phyloP scores from a whole-genome alignment of 1,284 basidiomycete genomes.

The Irpex lacteus region DNA sequence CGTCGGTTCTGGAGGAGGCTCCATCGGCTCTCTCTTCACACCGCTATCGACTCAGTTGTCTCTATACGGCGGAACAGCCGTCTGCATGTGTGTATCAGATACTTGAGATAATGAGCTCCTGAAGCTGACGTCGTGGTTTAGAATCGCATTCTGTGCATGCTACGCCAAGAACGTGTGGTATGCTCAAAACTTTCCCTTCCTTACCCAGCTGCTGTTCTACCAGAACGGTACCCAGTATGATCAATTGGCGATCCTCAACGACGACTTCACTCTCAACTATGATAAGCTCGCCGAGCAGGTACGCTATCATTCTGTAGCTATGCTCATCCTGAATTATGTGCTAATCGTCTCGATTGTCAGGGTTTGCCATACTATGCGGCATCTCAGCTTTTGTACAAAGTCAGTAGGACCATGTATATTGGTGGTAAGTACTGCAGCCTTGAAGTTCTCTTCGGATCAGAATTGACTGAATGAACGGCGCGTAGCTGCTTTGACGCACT shows the following conservation, averaged over 20 bases:
- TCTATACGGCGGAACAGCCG: constrained; percentile 26
- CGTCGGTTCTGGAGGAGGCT: constrained; percentile 33
- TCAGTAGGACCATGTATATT: constrained; percentile 21
- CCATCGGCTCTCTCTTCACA: constrained; percentile 18
- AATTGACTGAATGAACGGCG: background rate
- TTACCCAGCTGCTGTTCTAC: constrained; percentile 40
- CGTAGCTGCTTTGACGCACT: constrained; percentile 31
- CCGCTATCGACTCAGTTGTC: constrained; percentile 23
- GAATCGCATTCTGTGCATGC: constrained; percentile 18
- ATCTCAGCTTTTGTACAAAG: constrained; percentile 19
- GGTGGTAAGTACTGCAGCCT: constrained; percentile 9
- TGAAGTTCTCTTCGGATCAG: background rate
- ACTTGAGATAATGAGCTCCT: background rate
- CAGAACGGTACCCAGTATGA: constrained; percentile 37
- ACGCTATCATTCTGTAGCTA: background rate
- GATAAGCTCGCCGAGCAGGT: constrained; percentile 23
- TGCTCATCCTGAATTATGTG: too few species aligned
- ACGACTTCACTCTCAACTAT: constrained; percentile 27
- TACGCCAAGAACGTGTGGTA: constrained; percentile 33
- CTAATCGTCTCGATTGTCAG: background rate
- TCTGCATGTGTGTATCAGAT: constrained; percentile 22
- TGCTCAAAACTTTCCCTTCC: constrained; percentile 39
- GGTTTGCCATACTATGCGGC: constrained; percentile 17
- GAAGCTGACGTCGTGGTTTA: background rate
- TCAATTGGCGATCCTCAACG: constrained; percentile 37